These are phyloP conservation scores for Aspergillus puulaauensis DNA, from an alignment of 2,329 filamentous ascomycete species.

Conservation along the genomic window DNA sequence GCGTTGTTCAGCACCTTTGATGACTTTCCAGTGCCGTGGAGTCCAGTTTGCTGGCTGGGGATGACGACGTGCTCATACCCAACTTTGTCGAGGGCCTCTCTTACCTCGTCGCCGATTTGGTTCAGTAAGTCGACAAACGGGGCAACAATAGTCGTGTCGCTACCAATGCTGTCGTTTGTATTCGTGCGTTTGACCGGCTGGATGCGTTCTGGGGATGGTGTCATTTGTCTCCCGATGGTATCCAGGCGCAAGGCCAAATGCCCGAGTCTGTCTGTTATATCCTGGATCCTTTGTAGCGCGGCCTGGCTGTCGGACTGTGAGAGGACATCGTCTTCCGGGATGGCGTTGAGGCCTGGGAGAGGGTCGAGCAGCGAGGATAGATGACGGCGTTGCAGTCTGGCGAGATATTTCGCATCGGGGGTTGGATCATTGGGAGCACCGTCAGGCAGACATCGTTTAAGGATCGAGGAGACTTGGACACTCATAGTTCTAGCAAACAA, in stretches of 20 bases:
- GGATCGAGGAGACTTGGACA: conserved; percentile 9
- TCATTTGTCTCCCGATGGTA: not conserved
- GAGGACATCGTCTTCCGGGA: conserved; percentile 7
- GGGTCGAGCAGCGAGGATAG: conserved; percentile 5
- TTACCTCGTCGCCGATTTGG: conserved; percentile 10
- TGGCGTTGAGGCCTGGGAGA: not conserved
- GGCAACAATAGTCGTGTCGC: not conserved
- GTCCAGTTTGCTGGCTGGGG: conserved; percentile 1
- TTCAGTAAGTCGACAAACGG: conserved; percentile 11
- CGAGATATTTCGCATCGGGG: conserved; percentile 9
- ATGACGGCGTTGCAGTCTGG: not conserved
- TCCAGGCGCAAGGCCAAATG: conserved; percentile 4
- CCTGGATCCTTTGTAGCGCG: conserved; percentile 6
- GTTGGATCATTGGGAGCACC: not conserved
- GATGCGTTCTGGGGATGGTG: not conserved
- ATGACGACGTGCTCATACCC: conserved; percentile 9
- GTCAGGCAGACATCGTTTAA: conserved; percentile 10
- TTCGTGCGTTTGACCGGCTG: not conserved
- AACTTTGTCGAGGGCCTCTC: conserved; percentile 8
- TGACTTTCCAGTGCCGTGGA: not conserved
- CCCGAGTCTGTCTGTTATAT: conserved; percentile 6
- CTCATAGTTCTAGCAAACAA: conserved; percentile 8
- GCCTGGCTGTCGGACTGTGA: conserved; percentile 3
- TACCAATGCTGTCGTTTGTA: not conserved
- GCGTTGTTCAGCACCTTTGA: conserved; percentile 5